Evolutionary conservation across 306 rosid genomes (phyloP).

Genomic region (Castanea crenata): DNA sequence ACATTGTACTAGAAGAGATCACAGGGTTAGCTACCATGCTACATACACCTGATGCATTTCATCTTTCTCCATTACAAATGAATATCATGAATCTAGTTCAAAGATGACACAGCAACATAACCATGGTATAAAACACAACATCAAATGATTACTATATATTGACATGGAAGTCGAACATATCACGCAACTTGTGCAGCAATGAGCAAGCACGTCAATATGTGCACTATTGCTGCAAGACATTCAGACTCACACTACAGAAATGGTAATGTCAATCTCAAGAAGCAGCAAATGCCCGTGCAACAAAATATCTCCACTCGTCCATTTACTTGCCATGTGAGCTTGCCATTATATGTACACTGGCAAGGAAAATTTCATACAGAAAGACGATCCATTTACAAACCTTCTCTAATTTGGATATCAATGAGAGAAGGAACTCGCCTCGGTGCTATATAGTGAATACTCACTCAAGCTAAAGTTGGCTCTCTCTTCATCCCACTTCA

Average conservation of each 20-base stretch:
- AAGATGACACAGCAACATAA: not conserved
- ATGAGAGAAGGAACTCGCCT: constrained; percentile 69
- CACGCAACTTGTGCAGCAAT: constrained; percentile 12
- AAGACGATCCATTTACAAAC: constrained; percentile 29
- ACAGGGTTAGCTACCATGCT: not conserved
- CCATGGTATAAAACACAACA: not conserved
- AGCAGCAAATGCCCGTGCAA: constrained; percentile 20
- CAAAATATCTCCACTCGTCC: constrained; percentile 20
- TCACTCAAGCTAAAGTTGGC: constrained; percentile 78
- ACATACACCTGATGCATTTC: not conserved
- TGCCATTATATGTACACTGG: constrained; percentile 32
- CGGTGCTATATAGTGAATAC: constrained; percentile 73
- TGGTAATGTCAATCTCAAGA: constrained; percentile 15
- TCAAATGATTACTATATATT: constrained; percentile 23
- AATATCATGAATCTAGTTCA: not conserved
- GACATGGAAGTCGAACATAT: constrained; percentile 20
- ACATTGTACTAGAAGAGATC: not conserved
- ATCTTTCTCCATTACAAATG: not conserved
- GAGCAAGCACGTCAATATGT: constrained; percentile 16
- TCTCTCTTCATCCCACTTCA: constrained; percentile 88
- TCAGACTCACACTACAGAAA: not conserved
- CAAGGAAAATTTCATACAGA: constrained; percentile 22
- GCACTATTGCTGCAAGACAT: constrained; percentile 17
- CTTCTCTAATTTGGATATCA: constrained; percentile 34
- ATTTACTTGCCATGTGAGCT: constrained; percentile 20